A percentile compares a stretch with the other conserved stretches of the same genome.
Conservation (phyloP, 306 rosid species). For the Rosa chinensis region DNA sequence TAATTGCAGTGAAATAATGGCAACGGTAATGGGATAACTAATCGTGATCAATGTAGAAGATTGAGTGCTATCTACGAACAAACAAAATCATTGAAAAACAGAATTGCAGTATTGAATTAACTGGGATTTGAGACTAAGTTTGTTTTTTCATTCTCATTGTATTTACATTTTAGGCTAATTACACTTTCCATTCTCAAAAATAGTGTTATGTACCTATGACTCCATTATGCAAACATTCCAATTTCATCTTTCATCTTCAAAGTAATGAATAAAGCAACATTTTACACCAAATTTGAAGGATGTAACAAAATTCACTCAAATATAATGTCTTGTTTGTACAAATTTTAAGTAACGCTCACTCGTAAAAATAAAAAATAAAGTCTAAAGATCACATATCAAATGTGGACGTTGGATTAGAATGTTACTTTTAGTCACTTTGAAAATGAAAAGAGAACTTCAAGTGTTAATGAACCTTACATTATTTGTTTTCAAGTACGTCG, state of each 20-base stretch:
- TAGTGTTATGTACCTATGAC: too few species aligned
- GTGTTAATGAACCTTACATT: neutral
- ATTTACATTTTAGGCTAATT: neutral
- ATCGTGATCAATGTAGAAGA: conserved; percentile 5
- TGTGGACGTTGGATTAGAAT: neutral
- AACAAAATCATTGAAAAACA: neutral
- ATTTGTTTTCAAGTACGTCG: neutral
- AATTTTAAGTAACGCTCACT: too few species aligned
- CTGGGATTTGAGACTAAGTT: neutral
- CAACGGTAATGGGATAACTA: neutral
- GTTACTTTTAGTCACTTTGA: neutral
- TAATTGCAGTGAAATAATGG: neutral
- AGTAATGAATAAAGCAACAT: neutral
- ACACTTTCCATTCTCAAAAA: neutral
- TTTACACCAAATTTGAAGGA: neutral
- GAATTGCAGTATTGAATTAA: neutral
- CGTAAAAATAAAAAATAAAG: too few species aligned
- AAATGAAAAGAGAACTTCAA: neutral
- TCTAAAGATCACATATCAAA: too few species aligned
- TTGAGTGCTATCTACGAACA: neutral
- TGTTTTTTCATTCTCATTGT: neutral
- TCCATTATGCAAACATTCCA: neutral
- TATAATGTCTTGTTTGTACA: too few species aligned
- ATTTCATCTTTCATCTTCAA: neutral
- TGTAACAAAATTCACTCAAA: too few species aligned